A percentile compares a stretch with the other conserved stretches of the same genome.
phyloP scores from a whole-genome alignment of 2,329 filamentous ascomycete species.

The Cladobotryum protrusum region DNA sequence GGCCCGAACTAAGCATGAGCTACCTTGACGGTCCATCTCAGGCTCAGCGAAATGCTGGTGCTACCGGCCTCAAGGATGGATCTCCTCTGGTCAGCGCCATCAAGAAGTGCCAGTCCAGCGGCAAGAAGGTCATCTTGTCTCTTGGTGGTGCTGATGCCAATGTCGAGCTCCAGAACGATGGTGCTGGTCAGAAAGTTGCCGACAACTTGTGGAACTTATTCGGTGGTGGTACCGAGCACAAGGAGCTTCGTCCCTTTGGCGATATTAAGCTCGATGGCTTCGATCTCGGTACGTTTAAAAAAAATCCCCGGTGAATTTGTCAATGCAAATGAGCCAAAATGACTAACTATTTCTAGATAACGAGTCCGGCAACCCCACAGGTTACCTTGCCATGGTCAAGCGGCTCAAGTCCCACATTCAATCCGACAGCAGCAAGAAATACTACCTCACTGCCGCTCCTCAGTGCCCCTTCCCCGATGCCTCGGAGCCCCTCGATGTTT shows the following conservation, averaged over 20 bases:
- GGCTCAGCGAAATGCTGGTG: slow-evolving; percentile 14
- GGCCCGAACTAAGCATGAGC: neutral
- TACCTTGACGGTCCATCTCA: slow-evolving; percentile 1
- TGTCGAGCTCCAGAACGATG: slow-evolving; percentile 45
- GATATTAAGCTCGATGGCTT: slow-evolving; percentile 61
- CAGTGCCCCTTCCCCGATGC: slow-evolving; percentile 55
- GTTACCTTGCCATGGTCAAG: slow-evolving; percentile 55
- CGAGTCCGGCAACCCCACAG: slow-evolving; percentile 56
- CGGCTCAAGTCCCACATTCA: slow-evolving; percentile 45
- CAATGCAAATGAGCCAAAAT: too few relatives aligned
- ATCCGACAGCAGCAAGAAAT: slow-evolving; percentile 1
- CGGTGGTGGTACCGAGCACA: slow-evolving; percentile 38
- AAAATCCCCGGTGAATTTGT: too few relatives aligned
- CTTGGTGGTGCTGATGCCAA: slow-evolving; percentile 62
- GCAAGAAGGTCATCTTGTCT: slow-evolving; percentile 64
- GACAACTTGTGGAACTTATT: slow-evolving; percentile 62
- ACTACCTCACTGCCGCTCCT: slow-evolving; percentile 3
- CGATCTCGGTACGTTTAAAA: slow-evolving; percentile 42
- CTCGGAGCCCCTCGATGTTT: slow-evolving; percentile 30
- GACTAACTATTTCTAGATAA: slow-evolving; percentile 5
- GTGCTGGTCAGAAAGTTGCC: slow-evolving; percentile 48
- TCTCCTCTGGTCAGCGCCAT: slow-evolving; percentile 26
- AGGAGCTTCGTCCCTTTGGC: slow-evolving; percentile 57
- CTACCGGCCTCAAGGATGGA: slow-evolving; percentile 16
- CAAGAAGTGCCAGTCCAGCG: slow-evolving; percentile 52